A percentile compares a stretch with the other conserved stretches of the same genome.
phyloP scores from a whole-genome alignment of 306 rosid genomes.

The Biancaea sappan region DNA sequence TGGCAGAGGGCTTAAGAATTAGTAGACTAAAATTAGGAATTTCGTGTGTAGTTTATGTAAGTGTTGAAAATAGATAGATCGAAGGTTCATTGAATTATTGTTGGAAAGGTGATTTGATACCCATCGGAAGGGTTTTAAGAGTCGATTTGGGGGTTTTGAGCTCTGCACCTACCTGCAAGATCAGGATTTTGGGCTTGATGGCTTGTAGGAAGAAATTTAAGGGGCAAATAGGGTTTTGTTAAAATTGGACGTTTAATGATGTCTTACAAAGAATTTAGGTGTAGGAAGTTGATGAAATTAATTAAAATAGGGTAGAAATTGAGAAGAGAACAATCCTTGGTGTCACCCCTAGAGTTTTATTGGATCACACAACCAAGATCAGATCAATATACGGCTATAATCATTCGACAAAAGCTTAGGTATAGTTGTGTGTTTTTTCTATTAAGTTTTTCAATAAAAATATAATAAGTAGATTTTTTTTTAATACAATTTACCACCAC shows the following conservation, averaged over 20 bases:
- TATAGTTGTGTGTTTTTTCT: too few relatives aligned
- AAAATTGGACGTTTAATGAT: background rate
- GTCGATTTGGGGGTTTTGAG: background rate
- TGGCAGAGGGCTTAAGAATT: background rate
- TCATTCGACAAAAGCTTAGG: background rate
- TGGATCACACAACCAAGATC: background rate
- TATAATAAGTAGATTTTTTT: too few relatives aligned
- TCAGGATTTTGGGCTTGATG: background rate
- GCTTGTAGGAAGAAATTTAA: background rate
- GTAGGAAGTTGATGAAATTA: background rate
- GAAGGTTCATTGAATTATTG: background rate
- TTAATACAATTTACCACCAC: too few relatives aligned
- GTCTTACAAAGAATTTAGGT: too few relatives aligned
- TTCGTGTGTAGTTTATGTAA: background rate
- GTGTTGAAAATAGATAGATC: background rate
- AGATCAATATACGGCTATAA: background rate
- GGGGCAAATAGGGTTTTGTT: background rate
- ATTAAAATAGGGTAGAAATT: background rate
- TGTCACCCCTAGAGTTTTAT: background rate
- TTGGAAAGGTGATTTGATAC: background rate
- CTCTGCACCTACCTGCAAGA: background rate
- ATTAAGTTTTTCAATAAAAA: too few relatives aligned
- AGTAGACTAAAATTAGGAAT: background rate
- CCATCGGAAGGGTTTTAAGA: background rate
- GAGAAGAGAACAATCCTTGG: background rate